Evolutionary conservation across 176 grass and related monocot species (phyloP), one percentile per base, ranked within the genome.

Genomic region (Oryza meyeriana): DNA sequence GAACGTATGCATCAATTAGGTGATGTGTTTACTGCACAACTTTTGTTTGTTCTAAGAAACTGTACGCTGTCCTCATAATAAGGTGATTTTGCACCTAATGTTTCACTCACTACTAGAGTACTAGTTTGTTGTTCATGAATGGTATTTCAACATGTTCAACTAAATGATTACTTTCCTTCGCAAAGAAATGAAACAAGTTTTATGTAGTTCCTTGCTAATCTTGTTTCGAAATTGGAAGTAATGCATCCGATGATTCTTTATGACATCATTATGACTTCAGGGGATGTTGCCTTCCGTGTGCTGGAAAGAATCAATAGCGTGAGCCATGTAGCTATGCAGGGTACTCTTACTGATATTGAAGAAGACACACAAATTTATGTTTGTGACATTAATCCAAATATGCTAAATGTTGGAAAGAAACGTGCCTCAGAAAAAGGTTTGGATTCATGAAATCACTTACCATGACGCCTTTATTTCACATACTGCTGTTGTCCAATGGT

Each of bases 341-440:
- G 88, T 35, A 82, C 83, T 62, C 64, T 92, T 66, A 70, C 81
- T 75, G 81, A 94, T 63, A 65, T 52, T 17, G 88, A 98, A 85
- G 95, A 94, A 72, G 90, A 94, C 62, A 94, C 95, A 18, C 86
- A 88, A 66, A 98, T 98, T 59, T 94, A 88, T 75, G 81, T 94
- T 26, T 98, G 95, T 57, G 95, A 98, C 68, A 94, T 94, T 69
- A 98, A 98, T 78, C 92, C 90, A 76, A 94, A 94, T 79, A 98
- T 98, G 95, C 80, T 98, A 66, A 85, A 90, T 4, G 79, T 98
- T 50, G 95, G 95, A 67, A 98, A 94, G 78, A 98, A 94, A 50
- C 92, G 90, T 47, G 90, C 92, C 76, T 40, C 85, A 25, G 95
- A 94, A 80, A 93, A 87, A 94, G 95, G 94, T 94, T 2, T 14